Conservation (phyloP, 371 early-diverging fungal genomes). For the Mucor velutinosus region DNA sequence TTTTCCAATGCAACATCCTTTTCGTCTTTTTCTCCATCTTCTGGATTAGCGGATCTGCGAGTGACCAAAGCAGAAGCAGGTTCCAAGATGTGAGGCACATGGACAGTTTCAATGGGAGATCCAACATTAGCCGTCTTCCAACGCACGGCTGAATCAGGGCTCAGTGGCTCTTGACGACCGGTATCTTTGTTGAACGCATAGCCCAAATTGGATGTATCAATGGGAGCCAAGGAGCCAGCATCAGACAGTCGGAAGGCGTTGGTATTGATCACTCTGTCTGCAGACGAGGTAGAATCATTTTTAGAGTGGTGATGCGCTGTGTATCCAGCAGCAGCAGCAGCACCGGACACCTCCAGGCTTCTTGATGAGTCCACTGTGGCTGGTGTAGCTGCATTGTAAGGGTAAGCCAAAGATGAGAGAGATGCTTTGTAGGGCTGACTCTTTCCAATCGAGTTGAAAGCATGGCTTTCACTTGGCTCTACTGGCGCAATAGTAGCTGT, state of each 20-base stretch:
- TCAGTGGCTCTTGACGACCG: neutral
- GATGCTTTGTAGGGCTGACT: slow-evolving; percentile 12
- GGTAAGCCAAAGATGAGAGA: slow-evolving; percentile 4
- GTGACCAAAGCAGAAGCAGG: slow-evolving; percentile 30
- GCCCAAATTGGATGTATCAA: slow-evolving; percentile 6
- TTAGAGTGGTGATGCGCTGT: neutral
- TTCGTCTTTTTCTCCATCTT: neutral
- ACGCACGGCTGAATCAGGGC: slow-evolving; percentile 25
- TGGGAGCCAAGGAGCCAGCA: slow-evolving; percentile 12
- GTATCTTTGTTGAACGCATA: neutral
- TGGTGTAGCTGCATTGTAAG: neutral
- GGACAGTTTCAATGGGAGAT: slow-evolving; percentile 34
- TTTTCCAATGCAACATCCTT: neutral
- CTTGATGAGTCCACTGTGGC: neutral
- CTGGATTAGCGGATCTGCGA: neutral
- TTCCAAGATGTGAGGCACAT: slow-evolving; percentile 18
- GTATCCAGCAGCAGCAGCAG: neutral
- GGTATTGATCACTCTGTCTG: slow-evolving; percentile 8
- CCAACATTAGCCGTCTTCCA: slow-evolving; percentile 36
- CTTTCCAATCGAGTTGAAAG: neutral
- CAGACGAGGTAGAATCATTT: neutral
- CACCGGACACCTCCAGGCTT: neutral
- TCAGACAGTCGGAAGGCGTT: slow-evolving; percentile 18
- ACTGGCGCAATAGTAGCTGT: neutral
- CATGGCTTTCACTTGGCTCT: neutral